Evolutionary conservation across 2,329 filamentous ascomycete species (phyloP), one percentile per base, ranked within the genome.

Genomic region (Epichloe elymi): DNA sequence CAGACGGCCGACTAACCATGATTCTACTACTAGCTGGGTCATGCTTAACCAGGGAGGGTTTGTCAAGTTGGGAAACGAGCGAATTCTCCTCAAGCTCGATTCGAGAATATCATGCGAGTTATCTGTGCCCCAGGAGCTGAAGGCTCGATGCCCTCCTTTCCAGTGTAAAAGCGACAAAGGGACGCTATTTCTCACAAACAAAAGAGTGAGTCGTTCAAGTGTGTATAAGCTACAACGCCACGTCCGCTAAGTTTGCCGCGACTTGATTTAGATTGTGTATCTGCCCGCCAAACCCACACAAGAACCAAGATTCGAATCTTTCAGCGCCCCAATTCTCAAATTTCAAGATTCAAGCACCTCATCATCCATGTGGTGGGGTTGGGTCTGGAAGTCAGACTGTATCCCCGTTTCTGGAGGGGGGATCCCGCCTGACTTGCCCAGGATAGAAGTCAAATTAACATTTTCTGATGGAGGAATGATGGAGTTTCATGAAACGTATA

Each of bases 391-490:
- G 51, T 85, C 86, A 23, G 71, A 84, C 43, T 81, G 94, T 53
- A 84, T 85, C 59, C 88, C 91, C 2, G 87, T 95, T 23, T 72
- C 84, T 1, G 86, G 86, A 37, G 93, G 93, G 93, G 38, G 87
- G 88, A 47, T 86, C 96, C 87, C 90, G 0, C 70, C 83, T 5
- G 74, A 84, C 20, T 76, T 88, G 55, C 77, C 83, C 17, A 80
- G 83, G 30, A 74, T 95, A 42, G 88, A 93, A 60, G 67, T 95
- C 57, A 89, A 86, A 64, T 76, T 96, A 60, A 89, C 84, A 20
- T 97, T 97, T 73, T 90, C 89, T 63, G 90, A 97, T 55, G 91
- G 91, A 42, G 91, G 91, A n/a, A 90, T 90, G 53, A 93, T 86
- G 65, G 89, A 95, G 59, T 97, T 95, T 63, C 84, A 90, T 60